These are phyloP conservation scores for Tetrahymena elliotti DNA, from an alignment of 73 alveolate genomes.

Conservation along the genomic window DNA sequence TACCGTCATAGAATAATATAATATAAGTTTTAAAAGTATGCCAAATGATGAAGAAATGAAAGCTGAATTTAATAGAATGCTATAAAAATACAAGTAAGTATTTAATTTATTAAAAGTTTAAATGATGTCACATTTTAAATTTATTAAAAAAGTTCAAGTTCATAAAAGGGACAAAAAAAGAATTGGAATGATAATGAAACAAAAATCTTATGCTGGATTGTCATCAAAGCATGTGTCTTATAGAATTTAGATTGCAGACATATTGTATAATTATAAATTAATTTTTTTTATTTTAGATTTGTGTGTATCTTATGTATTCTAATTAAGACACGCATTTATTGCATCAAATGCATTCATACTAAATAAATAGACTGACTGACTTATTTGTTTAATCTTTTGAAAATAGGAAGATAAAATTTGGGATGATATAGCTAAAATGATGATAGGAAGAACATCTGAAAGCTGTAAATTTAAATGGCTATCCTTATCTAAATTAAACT, in stretches of 20 bases:
- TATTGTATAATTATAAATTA: neutral
- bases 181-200: slow-evolving; percentile 43
- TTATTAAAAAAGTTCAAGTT: neutral
- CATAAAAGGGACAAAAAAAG: slow-evolving; percentile 9
- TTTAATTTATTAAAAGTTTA: too few relatives aligned
- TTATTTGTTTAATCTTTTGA: too few relatives aligned
- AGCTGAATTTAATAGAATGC: neutral
- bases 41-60: neutral
- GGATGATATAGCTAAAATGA: slow-evolving; percentile 33
- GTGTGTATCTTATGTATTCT: neutral
- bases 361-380: too few relatives aligned
- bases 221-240: slow-evolving; percentile 4
- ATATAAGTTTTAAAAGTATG: neutral
- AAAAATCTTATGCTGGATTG: slow-evolving; percentile 22
- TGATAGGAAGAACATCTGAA: slow-evolving; percentile 35
- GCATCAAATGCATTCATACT: neutral
- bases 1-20: neutral
- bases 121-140: too few relatives aligned
- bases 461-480: slow-evolving; percentile 39
- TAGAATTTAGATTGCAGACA: slow-evolving; percentile 25
- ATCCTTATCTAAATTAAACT: slow-evolving; percentile 18
- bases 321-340: neutral
- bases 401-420: slow-evolving; percentile 25
- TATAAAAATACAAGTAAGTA: neutral
- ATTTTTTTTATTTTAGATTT: neutral